Base-by-base conservation (phyloP, 2,329 filamentous ascomycete species). In the Botrytis paeoniae region DNA sequence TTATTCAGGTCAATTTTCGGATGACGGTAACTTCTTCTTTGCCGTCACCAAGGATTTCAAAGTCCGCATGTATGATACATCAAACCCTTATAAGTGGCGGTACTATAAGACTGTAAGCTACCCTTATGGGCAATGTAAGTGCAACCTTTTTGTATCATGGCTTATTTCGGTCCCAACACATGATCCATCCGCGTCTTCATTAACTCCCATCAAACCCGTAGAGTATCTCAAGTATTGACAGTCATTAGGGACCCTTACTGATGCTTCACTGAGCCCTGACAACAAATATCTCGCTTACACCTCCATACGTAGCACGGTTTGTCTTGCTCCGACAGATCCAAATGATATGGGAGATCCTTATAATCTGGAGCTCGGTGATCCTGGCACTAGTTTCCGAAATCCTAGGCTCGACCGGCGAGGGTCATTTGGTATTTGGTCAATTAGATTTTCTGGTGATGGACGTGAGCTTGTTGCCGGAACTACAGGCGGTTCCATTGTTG, bases 11-110 rank as follows among this genome's bases (percentile, higher is more conserved):
- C 95, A 98, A 80, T 99, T 98, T 81, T 97, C 94, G 0, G 93
- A 97, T 76, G 96, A 99, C 78, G 96, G 96, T 39, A 97, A 97
- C 82, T 98, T 98, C 84, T 98, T 98, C 84, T 98, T 95, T 81
- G 91, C 92, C 9, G 96, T 93, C 79, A 92, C 92, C 16, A 94
- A 98, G 82, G 95, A 98, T 82, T 97, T 97, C 84, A 92, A 90
- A 77, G 94, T 99, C 16, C 92, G 95, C 70, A 95, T 99, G 93
- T 99, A 98, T 82, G 95, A 98, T 81, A 98, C 96, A 0, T 95
- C 93, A 2, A 97, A 98, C 78, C 94, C 95, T 0, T 97, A 96
- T 82, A 89, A 94, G 76, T 99, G 96, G 96, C 92, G 92, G 81
- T 95, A 97, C 82, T 98, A 98, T 85, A 98, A 95, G 84, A 95